Evolutionary conservation across 305 asterid genomes (phyloP).

Genomic region (Fraxinus ornus): DNA sequence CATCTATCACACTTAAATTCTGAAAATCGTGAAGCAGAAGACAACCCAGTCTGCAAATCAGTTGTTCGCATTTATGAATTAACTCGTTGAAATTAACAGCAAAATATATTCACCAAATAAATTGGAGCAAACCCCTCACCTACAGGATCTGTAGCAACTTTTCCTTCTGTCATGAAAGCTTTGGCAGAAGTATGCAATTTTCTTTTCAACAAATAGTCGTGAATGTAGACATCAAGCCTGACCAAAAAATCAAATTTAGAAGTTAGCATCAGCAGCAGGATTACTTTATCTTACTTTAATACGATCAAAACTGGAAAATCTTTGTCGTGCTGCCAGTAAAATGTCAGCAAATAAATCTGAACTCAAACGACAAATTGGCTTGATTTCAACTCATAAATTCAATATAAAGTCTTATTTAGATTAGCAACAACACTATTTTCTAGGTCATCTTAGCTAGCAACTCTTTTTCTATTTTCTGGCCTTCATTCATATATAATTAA

Average conservation of each 20-base stretch:
- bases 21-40: neutral
- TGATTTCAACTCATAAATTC: slow-evolving; percentile 4
- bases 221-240: slow-evolving; percentile 99
- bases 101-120: neutral
- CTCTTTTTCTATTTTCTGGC: neutral
- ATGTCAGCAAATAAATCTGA: neutral
- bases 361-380: neutral
- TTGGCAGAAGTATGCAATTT: slow-evolving; percentile 86
- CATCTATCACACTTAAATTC: neutral
- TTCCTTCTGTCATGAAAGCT: slow-evolving; percentile 97
- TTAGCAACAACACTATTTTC: neutral
- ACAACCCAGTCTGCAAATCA: neutral
- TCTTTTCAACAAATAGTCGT: slow-evolving; percentile 86
- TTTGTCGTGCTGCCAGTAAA: neutral
- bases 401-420: neutral
- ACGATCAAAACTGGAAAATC: neutral
- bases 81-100: neutral
- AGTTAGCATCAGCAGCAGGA: slow-evolving; percentile 7
- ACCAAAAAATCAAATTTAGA: neutral
- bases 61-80: neutral
- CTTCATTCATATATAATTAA: slow-evolving; percentile 1
- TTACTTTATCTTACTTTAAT: neutral
- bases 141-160: slow-evolving; percentile 98
- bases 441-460: neutral
- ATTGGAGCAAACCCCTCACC: slow-evolving; percentile 47